Percentiles rank a stretch among this genome's conserved stretches.
phyloP scores from a whole-genome alignment of 179 eudicot species.

The Silene noctiflora region DNA sequence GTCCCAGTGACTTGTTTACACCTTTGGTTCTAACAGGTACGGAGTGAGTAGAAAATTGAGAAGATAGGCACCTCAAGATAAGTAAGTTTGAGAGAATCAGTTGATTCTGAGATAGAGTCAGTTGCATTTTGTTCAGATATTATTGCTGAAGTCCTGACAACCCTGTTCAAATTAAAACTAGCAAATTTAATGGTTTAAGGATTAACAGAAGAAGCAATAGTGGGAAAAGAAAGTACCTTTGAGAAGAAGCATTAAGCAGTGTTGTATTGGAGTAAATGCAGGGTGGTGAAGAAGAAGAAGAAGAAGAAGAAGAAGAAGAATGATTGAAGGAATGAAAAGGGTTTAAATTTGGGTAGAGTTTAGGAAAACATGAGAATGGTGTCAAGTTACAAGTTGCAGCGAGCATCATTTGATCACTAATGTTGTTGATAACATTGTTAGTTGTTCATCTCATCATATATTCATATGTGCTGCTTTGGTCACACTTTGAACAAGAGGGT shows the following conservation, averaged over 20 bases:
- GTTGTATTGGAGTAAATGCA: conserved; percentile 17
- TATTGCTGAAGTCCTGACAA: conserved; percentile 39
- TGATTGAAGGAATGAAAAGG: not conserved
- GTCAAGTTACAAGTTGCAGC: conserved; percentile 19
- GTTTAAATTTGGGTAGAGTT: conserved; percentile 10
- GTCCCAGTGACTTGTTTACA: too few species aligned
- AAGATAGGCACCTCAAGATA: conserved; percentile 64
- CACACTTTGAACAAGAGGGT: not conserved
- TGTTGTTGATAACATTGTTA: not conserved
- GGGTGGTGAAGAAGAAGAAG: conserved; percentile 15
- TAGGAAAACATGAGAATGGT: conserved; percentile 3
- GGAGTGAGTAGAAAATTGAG: not conserved
- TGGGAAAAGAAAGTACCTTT: conserved; percentile 13
- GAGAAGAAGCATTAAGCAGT: conserved; percentile 29
- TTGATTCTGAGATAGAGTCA: conserved; percentile 35
- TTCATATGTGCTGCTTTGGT: not conserved
- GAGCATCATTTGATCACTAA: not conserved
- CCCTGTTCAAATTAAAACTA: conserved; percentile 30
- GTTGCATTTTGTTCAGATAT: conserved; percentile 57
- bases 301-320: conserved; percentile 12
- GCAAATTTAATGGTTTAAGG: not conserved
- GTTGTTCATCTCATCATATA: not conserved
- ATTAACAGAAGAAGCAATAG: not conserved
- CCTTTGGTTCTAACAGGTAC: too few species aligned
- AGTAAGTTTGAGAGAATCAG: conserved; percentile 62